A percentile compares a stretch with the other conserved stretches of the same genome.
Conservation (phyloP, 495 filamentous ascomycete genomes). For the Penicillium manginii region DNA sequence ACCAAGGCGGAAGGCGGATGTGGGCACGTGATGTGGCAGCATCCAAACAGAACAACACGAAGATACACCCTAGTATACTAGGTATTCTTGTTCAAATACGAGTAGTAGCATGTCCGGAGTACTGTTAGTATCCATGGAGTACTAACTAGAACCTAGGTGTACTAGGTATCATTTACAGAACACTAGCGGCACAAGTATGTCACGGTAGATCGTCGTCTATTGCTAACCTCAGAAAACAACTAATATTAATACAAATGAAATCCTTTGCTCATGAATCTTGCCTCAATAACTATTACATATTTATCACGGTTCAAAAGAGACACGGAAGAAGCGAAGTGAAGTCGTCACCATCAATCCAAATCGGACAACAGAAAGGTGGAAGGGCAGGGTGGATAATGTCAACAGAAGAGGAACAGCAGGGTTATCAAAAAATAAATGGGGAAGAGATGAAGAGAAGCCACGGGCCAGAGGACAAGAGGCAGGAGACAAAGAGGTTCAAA, state of each 20-base stretch:
- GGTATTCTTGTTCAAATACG: too few species aligned
- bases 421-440: slow-evolving; percentile 2
- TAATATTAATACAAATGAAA: slow-evolving; percentile 12
- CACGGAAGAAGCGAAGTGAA: slow-evolving; percentile 18
- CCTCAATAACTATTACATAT: slow-evolving; percentile 39
- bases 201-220: not conserved
- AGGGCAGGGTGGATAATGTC: slow-evolving; percentile 14
- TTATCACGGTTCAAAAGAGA: slow-evolving; percentile 30
- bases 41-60: not conserved
- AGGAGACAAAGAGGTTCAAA: not conserved
- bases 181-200: too few species aligned
- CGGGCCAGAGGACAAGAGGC: slow-evolving; percentile 5
- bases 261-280: slow-evolving; percentile 37
- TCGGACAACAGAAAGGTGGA: not conserved
- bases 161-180: not conserved
- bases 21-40: not conserved
- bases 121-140: too few species aligned
- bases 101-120: too few species aligned
- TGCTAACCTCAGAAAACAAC: not conserved
- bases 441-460: slow-evolving; percentile 6
- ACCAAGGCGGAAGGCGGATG: not conserved
- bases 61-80: too few species aligned
- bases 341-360: slow-evolving; percentile 17
- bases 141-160: too few species aligned
- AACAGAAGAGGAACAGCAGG: slow-evolving; percentile 10